Conservation (phyloP, 768 basidiomycete species). For the Agaricus sinodeliciosus region DNA sequence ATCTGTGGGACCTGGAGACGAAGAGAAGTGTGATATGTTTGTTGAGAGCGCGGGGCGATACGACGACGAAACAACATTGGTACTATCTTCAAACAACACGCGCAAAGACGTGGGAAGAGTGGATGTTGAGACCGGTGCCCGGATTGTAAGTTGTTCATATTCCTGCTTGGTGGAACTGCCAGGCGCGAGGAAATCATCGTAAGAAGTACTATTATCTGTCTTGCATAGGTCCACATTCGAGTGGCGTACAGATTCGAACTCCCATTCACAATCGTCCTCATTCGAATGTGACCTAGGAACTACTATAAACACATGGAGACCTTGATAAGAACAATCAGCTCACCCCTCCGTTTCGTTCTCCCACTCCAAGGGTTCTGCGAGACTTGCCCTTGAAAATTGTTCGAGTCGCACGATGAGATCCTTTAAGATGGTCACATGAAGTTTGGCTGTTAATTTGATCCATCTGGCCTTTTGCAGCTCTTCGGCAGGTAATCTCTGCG, state of each 20-base stretch:
- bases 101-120: conserved; percentile 74
- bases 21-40: background rate
- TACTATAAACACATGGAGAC: background rate
- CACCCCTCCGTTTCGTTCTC: conserved; percentile 54
- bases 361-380: conserved; percentile 68
- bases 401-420: conserved; percentile 81
- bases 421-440: conserved; percentile 59
- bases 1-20: conserved; percentile 1
- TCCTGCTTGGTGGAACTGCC: conserved; percentile 10
- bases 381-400: conserved; percentile 66
- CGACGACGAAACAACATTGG: conserved; percentile 27
- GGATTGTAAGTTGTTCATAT: conserved; percentile 31
- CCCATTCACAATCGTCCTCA: conserved; percentile 50
- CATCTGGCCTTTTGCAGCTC: conserved; percentile 85
- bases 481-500: conserved; percentile 81
- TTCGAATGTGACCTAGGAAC: conserved; percentile 10
- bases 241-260: conserved; percentile 67
- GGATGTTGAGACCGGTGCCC: conserved; percentile 35
- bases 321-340: background rate
- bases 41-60: conserved; percentile 32
- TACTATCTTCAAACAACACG: conserved; percentile 64
- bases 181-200: conserved; percentile 21
- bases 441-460: conserved; percentile 74
- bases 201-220: conserved; percentile 6
- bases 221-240: conserved; percentile 14